Base-by-base conservation (phyloP, 2,329 filamentous ascomycete species). In the Diaporthe longicolla region DNA sequence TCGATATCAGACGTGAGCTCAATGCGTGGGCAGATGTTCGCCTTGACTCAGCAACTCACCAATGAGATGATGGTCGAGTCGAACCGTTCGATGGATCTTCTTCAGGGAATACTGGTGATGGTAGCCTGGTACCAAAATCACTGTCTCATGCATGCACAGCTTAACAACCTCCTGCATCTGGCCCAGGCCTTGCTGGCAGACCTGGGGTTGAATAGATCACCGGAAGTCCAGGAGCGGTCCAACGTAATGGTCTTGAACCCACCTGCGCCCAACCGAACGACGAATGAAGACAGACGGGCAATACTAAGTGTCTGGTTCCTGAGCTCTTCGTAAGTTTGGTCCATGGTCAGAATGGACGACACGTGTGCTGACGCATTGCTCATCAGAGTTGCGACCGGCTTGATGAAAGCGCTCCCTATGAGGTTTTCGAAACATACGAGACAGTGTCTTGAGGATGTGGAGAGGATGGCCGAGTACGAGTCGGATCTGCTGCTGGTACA, bases 281-380 rank as follows among this genome's bases (percentile, higher is more conserved):
- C 85, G 0, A 84, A 87, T 10, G 89, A 90, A 52, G 89, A 90
- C 75, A 83, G 85, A 13, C 83, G 89, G n/a, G 83, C 85, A 0
- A 81, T 90, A 0, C 81, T 89, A 0, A 89, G 87, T 0, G 85
- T 87, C 1, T 91, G 88, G 85, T 90, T 89, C 74, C 75, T 90
- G 40, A 86, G 83, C 19, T 89, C 87, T 13, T 83, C 85, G 88
- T 90, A 81, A 78, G 86, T 81, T 1, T n/a, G 17, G 11, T 9
- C n/a, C 37, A 43, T 8, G 15, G 5, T 3, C 17, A 63, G 15
- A 43, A 15, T 40, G 11, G 37, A 40, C 37, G 10, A 15, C 11
- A 40, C 13, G 11, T 15, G 0, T 4, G 50, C n/a, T 24, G 59
- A 77, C 59, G 71, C 40, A 26, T 19, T 80, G 72, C n/a, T 8